Evolutionary conservation across 495 filamentous ascomycete species (phyloP).

Genomic region (Aspergillus affinis): DNA sequence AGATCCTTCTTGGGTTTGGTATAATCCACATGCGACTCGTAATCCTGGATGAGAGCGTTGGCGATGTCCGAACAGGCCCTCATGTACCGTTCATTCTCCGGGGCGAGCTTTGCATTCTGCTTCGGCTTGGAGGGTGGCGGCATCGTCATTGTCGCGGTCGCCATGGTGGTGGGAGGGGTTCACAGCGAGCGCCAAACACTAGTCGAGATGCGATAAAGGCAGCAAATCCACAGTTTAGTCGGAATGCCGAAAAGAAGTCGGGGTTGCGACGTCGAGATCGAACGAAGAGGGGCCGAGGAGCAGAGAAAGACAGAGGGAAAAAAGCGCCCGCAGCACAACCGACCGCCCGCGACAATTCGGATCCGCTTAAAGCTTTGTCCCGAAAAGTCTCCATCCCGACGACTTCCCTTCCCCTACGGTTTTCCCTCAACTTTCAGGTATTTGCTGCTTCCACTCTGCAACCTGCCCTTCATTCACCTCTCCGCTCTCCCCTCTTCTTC

Average conservation of each 20-base stretch:
- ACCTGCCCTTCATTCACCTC: slow-evolving; percentile 7
- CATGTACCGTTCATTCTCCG: slow-evolving; percentile 92
- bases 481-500: slow-evolving; percentile 14
- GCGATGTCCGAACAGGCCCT: slow-evolving; percentile 94
- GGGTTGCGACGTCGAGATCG: not conserved
- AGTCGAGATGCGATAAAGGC: no score
- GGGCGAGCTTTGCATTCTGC: slow-evolving; percentile 73
- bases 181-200: no score
- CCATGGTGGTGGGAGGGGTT: slow-evolving; percentile 43
- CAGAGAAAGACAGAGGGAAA: slow-evolving; percentile 31
- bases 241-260: no score
- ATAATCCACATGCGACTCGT: slow-evolving; percentile 73
- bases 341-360: slow-evolving; percentile 35
- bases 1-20: slow-evolving; percentile 75
- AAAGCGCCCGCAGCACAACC: slow-evolving; percentile 26
- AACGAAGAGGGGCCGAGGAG: slow-evolving; percentile 12
- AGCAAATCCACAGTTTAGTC: no score
- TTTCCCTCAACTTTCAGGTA: slow-evolving; percentile 18
- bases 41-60: slow-evolving; percentile 86
- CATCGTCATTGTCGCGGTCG: slow-evolving; percentile 61
- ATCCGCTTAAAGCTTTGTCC: slow-evolving; percentile 48
- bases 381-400: slow-evolving; percentile 29
- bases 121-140: slow-evolving; percentile 51
- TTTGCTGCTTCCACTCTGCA: slow-evolving; percentile 11
- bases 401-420: slow-evolving; percentile 27